phyloP scores from a whole-genome alignment of 2,329 filamentous ascomycete species.

The Fusarium chuoi region DNA sequence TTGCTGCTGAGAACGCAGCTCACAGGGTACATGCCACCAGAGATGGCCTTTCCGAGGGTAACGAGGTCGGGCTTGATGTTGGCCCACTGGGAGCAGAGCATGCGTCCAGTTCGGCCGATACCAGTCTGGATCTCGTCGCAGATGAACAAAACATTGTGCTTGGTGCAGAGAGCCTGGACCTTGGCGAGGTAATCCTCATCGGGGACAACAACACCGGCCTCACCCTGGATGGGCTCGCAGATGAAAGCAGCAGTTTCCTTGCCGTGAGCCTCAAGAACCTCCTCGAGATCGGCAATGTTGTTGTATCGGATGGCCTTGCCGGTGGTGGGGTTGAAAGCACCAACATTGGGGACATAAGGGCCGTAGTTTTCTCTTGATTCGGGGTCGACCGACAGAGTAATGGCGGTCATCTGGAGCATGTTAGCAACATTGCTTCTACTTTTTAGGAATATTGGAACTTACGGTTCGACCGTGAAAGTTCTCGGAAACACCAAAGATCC shows the following conservation, averaged over 20 bases:
- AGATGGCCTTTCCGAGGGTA: conserved; percentile 96
- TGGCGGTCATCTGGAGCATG: conserved; percentile 79
- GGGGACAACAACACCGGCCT: conserved; percentile 95
- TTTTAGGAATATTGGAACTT: conserved; percentile 50
- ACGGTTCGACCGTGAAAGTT: conserved; percentile 66
- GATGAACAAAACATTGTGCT: conserved; percentile 95
- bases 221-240: conserved; percentile 68
- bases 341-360: conserved; percentile 90
- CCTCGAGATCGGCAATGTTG: conserved; percentile 35
- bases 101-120: conserved; percentile 91
- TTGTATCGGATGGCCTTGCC: conserved; percentile 37
- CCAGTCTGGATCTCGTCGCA: conserved; percentile 99
- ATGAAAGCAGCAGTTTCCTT: conserved; percentile 37
- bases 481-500: conserved; percentile 37
- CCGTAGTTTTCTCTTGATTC: conserved; percentile 98
- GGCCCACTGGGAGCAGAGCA: conserved; percentile 95
- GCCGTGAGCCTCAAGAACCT: conserved; percentile 34
- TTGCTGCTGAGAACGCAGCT: conserved; percentile 88
- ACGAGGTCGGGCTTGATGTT: conserved; percentile 96
- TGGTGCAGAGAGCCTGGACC: conserved; percentile 86
- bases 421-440: neutral
- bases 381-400: conserved; percentile 93
- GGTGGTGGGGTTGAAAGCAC: conserved; percentile 61
- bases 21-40: conserved; percentile 98
- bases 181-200: conserved; percentile 80